Conservation (phyloP, 2,329 filamentous ascomycete genomes). For the Ophiostoma himal-ulmi region DNA sequence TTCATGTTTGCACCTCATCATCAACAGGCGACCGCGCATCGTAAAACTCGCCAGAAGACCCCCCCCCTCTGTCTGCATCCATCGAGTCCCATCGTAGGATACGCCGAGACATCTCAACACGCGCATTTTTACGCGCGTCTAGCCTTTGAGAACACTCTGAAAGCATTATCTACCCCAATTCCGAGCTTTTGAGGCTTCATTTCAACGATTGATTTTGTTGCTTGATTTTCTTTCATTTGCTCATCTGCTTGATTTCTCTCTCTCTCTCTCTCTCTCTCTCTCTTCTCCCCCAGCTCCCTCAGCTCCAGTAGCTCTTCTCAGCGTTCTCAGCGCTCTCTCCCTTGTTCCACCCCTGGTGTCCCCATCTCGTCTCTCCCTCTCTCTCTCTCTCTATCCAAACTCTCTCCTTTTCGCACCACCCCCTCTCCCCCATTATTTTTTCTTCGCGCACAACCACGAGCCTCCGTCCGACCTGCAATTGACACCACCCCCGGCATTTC, state of each 20-base stretch:
- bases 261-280: constrained; percentile 14
- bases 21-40: constrained; percentile 51
- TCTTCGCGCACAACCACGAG: constrained; percentile 11
- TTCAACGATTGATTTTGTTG: constrained; percentile 12
- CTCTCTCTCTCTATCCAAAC: neutral
- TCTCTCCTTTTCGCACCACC: constrained; percentile 15
- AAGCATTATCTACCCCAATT: constrained; percentile 36
- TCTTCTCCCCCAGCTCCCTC: constrained; percentile 10
- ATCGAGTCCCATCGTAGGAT: constrained; percentile 54
- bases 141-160: constrained; percentile 35
- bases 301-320: neutral
- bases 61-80: constrained; percentile 48
- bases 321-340: neutral
- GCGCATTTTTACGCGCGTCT: constrained; percentile 47
- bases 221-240: constrained; percentile 22
- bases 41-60: constrained; percentile 51
- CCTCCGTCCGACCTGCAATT: constrained; percentile 13
- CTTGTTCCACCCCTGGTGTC: constrained; percentile 13
- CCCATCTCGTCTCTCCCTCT: neutral
- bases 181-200: constrained; percentile 1
- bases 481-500: constrained; percentile 2
- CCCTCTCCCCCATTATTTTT: constrained; percentile 17
- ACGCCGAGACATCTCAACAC: constrained; percentile 46
- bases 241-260: too few species aligned
- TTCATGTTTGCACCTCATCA: constrained; percentile 41